Base-by-base conservation (phyloP, 345 rosid species). In the Moricandia arvensis region DNA sequence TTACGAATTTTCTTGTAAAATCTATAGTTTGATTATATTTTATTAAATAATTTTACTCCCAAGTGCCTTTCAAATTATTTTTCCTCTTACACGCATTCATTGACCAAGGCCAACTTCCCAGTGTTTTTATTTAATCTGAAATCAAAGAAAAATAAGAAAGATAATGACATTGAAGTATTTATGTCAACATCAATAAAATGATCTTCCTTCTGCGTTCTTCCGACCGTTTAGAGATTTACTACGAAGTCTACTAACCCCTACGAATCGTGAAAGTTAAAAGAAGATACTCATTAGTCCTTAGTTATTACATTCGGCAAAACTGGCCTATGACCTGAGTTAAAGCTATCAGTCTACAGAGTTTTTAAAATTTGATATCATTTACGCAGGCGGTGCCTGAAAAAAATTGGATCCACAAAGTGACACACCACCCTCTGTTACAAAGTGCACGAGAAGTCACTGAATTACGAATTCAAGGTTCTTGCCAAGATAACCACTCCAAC, bases 221-320 rank as follows among this genome's bases (percentile, higher is more conserved):
- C 11, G 45, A 38, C 45, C 12, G 11, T 31, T 59, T 68, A 24
- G 57, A 30, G 69, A 75, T 49, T 26, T 61, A n/a, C 15, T 34
- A 59, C 35, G 2, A 59, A 58, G 62, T 68, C 13, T 38, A 38
- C 11, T 38, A 10, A 3, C 45, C 45, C 11, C 45, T 38, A 38
- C 11, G 53, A 64, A 54, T 70, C 11, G 16, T 53, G 45, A 38
- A 63, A 66, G 51, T 35, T 53, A 59, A 61, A 68, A 21, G 71
- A 63, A 59, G 38, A 76, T n/a, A 63, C 79, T 0, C 26, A 55
- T 54, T 30, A 54, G 75, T 27, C 31, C 24, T 27, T 31, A 71
- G 24, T 21, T 21, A 24, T 13, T 33, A 71, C 62, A 64, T 43
- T 33, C 34, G 17, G 33, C 61, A 43, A 70, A 61, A 77, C 58